Evolutionary conservation across 2,329 filamentous ascomycete genomes (phyloP), one percentile per base, ranked within the genome.

Genomic region (Lojkania enalia): DNA sequence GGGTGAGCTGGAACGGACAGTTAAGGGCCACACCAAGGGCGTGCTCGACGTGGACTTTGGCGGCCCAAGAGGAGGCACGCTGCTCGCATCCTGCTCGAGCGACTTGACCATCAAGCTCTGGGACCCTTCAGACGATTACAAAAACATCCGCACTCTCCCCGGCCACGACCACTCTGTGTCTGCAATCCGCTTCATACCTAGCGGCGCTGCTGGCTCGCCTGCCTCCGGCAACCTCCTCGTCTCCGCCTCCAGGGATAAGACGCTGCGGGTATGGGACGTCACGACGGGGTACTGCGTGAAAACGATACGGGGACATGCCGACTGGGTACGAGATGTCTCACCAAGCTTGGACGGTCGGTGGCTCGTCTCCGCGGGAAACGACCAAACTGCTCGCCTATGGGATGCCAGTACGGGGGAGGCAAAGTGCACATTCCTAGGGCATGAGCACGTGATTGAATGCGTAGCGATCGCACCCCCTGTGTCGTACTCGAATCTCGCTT

Each of bases 41-140:
- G 90, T 96, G 1, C 74, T 94, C 20, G 90, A 95, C 64, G 83
- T 96, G 25, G 91, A 96, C 63, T 96, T 88, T 71, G 91, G 92
- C 27, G 91, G 91, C 0, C 90, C 90, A 1, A 79, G 87, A 62
- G 87, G 88, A 31, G 86, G 84, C 21, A 89, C 86, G 3, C 77
- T 96, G 18, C 78, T 95, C 52, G 89, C 86, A 27, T 91, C 87
- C 5, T 95, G 90, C 74, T 90, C 85, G 36, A 90, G 86, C 37
- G 92, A 96, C 69, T 73, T 96, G 33, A 95, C 90, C 2, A 96
- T 96, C 72, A 96, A 96, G 70, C 76, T 96, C 18, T 97, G 91
- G 91, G 90, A 96, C 57, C 91, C 92, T 1, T 81, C 84, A 32
- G 87, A 95, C 65, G 88, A 94, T 48, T 96, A 96, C 74, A 95